A percentile compares a stretch with the other conserved stretches of the same genome.
phyloP scores from a whole-genome alignment of 1,284 basidiomycete genomes.

The Malassezia sympodialis region DNA sequence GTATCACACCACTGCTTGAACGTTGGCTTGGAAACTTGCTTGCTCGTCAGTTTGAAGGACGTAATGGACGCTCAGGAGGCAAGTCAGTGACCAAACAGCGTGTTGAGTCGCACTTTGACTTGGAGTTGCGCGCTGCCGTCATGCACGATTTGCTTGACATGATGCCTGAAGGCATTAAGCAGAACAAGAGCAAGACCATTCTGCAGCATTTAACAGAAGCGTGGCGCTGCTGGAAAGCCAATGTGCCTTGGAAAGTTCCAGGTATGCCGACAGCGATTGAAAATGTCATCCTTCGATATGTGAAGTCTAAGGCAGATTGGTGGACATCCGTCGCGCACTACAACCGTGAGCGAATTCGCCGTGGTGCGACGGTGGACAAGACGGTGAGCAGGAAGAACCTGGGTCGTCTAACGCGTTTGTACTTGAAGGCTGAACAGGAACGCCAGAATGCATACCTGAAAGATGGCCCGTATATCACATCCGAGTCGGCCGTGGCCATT shows the following conservation, averaged over 20 bases:
- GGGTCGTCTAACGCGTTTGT: constrained; percentile 70
- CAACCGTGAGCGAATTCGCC: constrained; percentile 84
- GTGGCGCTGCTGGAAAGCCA: constrained; percentile 95
- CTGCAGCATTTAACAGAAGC: constrained; percentile 93
- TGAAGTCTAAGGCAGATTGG: constrained; percentile 99
- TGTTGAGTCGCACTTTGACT: constrained; percentile 95
- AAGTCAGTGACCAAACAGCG: constrained; percentile 93
- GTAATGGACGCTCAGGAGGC: constrained; percentile 75
- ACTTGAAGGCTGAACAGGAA: constrained; percentile 44
- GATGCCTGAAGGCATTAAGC: constrained; percentile 99
- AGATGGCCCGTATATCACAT: constrained; percentile 47
- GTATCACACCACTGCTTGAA: constrained; percentile 92
- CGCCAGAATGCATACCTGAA: constrained; percentile 47
- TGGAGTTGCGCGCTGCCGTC: constrained; percentile 92
- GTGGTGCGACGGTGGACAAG: constrained; percentile 97
- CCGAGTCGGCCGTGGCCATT: constrained; percentile 44
- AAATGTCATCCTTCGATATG: constrained; percentile 96
- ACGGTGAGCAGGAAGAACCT: constrained; percentile 94
- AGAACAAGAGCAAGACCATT: constrained; percentile 98
- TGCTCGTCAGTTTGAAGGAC: constrained; percentile 89
- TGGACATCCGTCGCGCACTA: constrained; percentile 90
- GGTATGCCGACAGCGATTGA: constrained; percentile 97
- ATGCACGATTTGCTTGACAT: constrained; percentile 84
- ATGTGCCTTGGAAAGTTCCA: constrained; percentile 94
- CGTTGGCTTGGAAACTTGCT: constrained; percentile 96